Conservation (phyloP, 2,329 filamentous ascomycete species). For the Trichoderma lentiforme region DNA sequence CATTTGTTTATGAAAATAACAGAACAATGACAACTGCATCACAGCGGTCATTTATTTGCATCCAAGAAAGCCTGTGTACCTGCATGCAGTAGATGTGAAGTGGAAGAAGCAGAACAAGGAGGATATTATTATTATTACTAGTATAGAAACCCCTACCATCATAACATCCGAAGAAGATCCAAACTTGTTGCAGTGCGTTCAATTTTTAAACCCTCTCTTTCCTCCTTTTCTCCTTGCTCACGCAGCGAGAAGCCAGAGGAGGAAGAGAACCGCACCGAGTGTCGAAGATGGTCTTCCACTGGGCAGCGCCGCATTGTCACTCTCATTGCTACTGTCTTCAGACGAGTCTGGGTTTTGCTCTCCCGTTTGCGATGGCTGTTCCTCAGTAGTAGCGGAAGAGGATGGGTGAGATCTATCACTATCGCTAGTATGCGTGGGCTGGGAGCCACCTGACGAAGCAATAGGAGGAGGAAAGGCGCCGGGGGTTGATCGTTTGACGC, state of each 20-base stretch:
- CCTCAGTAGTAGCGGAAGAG: background rate
- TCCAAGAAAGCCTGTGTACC: background rate
- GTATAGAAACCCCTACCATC: background rate
- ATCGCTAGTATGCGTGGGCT: background rate
- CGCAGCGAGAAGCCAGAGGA: conserved; percentile 20
- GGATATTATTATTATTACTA: background rate
- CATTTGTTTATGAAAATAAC: conserved; percentile 15
- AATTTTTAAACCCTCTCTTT: background rate
- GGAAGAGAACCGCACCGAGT: conserved; percentile 18
- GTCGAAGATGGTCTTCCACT: conserved; percentile 16
- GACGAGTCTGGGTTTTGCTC: conserved; percentile 6
- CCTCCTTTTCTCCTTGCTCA: background rate
- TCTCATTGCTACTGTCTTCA: background rate
- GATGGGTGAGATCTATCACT: background rate
- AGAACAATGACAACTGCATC: background rate
- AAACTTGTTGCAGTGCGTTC: background rate
- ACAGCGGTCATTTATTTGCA: background rate
- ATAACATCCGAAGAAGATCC: background rate
- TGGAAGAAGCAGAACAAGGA: background rate
- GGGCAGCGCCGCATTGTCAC: conserved; percentile 13
- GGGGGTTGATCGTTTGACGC: conserved; percentile 22
- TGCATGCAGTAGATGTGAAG: background rate
- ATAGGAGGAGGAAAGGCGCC: conserved; percentile 11
- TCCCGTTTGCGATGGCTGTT: conserved; percentile 4
- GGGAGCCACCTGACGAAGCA: background rate